Conservation (phyloP, 176 grass and related monocot genomes). For the Musa itinerans region DNA sequence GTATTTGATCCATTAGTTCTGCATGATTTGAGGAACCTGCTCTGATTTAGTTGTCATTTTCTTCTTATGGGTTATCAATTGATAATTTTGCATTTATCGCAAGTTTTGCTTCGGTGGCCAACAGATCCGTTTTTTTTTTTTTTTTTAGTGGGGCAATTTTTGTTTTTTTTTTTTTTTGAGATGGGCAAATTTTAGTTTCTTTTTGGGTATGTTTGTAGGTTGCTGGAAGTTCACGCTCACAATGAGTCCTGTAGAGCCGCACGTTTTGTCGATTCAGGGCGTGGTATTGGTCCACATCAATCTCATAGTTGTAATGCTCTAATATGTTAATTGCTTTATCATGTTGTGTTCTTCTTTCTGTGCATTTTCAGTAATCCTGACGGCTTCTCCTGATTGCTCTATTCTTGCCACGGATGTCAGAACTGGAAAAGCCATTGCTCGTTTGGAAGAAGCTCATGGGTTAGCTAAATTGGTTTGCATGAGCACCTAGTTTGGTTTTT, state of each 20-base stretch:
- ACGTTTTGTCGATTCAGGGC: conserved; percentile 73
- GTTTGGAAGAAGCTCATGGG: conserved; percentile 65
- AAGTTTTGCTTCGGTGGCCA: not conserved
- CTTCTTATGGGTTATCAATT: too few relatives aligned
- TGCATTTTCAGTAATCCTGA: conserved; percentile 59
- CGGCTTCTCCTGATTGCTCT: conserved; percentile 66
- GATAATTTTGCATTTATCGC: too few relatives aligned
- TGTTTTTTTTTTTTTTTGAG: too few relatives aligned
- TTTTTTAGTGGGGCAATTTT: too few relatives aligned
- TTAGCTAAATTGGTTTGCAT: conserved; percentile 20
- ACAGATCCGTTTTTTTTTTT: too few relatives aligned
- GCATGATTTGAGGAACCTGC: not conserved
- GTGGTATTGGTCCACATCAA: conserved; percentile 34
- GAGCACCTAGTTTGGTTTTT: not conserved
- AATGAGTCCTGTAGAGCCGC: conserved; percentile 76
- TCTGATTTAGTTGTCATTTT: not conserved
- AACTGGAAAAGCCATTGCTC: conserved; percentile 60
- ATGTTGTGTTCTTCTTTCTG: not conserved
- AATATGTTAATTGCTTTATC: not conserved
- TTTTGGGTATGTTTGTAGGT: conserved; percentile 13
- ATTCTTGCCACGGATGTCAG: conserved; percentile 61
- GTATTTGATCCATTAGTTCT: conserved; percentile 1
- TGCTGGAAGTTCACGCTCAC: conserved; percentile 47
- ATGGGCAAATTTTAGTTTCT: not conserved
- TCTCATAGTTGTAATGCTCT: not conserved